Base-by-base conservation (phyloP, 1,284 basidiomycete species). In the Apiotrichum siamense region DNA sequence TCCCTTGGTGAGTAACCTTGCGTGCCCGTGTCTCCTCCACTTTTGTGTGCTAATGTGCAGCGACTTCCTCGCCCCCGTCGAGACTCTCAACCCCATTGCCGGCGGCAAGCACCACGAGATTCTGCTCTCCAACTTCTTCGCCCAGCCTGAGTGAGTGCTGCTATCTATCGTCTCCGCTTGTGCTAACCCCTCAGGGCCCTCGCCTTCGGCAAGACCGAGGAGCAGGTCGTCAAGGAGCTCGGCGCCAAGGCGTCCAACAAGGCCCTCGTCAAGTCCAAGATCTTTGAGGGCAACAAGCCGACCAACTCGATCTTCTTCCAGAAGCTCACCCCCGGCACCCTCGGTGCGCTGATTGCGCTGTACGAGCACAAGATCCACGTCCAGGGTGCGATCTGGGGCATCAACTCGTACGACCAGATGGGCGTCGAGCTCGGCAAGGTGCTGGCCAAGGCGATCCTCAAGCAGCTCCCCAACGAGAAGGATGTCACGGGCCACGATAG, bases 221-320 rank as follows among this genome's bases (percentile, higher is more conserved):
- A 85, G 54, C 77, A 93, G 68, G 94, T 97, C 26, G 77, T 79
- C 17, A 72, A 84, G 75, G 94, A 97, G 75, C 78, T 97, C 10
- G 80, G 80, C 25, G 64, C 76, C n/a, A 84, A 88, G 23, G 72
- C 81, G 0, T 80, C 80, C 55, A 88, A 85, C 65, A 85, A 88
- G 62, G 82, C 87, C 15, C 77, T 97, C 44, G 80, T 97, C 61
- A 97, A 97, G 83, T 87, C 85, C 66, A 98, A 98, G 79, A 90
- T 97, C 60, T 98, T 98, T 70, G 89, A 91, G 73, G 94, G 96
- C 48, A 97, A 97, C 80, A 82, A 87, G 55, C 94, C 94, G 3
- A 97, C 92, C 74, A 97, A 97, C 79, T 89, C 87, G 64, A 92
- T 97, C 75, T 76, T 98, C 74, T 92, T 97, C 82, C 88, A 92